Evolutionary conservation across 169 alveolate genomes (phyloP).

Genomic region (Babesia divergens): DNA sequence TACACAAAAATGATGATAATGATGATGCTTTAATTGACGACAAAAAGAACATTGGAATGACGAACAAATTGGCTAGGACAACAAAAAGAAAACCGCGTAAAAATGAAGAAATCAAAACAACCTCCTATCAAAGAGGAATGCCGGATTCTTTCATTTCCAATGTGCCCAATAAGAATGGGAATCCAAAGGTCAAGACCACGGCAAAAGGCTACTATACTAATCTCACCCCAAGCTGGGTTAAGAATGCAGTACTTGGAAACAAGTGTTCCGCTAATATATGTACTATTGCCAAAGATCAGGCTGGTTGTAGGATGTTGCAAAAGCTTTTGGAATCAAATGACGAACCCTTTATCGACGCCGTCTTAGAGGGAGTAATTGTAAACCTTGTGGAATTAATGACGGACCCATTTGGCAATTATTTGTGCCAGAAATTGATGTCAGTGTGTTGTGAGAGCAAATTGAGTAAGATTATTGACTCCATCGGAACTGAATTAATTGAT

Average conservation of each 20-base stretch:
- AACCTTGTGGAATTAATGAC: slow-evolving; percentile 81
- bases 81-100: not conserved
- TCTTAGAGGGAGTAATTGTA: slow-evolving; percentile 74
- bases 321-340: slow-evolving; percentile 79
- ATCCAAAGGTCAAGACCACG: not conserved
- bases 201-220: not conserved
- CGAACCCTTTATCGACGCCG: slow-evolving; percentile 51
- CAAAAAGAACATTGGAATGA: not conserved
- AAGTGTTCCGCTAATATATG: slow-evolving; percentile 42
- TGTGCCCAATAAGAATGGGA: not conserved
- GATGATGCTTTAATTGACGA: no score
- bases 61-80: not conserved
- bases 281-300: slow-evolving; percentile 74
- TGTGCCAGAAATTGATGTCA: slow-evolving; percentile 89
- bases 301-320: slow-evolving; percentile 86
- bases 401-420: slow-evolving; percentile 92
- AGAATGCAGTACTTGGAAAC: slow-evolving; percentile 14
- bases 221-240: slow-evolving; percentile 24
- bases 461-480: slow-evolving; percentile 65
- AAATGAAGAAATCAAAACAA: not conserved
- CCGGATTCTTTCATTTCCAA: not conserved
- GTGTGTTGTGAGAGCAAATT: slow-evolving; percentile 70
- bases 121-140: not conserved
- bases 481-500: slow-evolving; percentile 72
- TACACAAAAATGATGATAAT: no score